Evolutionary conservation across 306 rosid genomes (phyloP).

Genomic region (Cucurbita argyrosperma): DNA sequence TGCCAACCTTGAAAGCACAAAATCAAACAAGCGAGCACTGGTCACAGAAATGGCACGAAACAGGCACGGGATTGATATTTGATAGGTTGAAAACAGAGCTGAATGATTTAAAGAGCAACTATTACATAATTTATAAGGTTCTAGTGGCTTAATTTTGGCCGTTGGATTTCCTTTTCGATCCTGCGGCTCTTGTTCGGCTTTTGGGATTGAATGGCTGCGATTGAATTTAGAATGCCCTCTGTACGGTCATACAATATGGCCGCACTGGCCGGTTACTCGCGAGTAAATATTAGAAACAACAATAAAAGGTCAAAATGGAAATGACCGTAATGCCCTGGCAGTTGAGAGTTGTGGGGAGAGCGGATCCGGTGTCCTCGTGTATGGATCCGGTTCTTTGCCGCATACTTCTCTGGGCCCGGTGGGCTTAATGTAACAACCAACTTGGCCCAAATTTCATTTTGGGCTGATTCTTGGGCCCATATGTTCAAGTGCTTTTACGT

Average conservation of each 20-base stretch:
- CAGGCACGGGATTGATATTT: not conserved
- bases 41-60: slow-evolving; percentile 5
- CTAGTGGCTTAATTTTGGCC: slow-evolving; percentile 13
- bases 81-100: not conserved
- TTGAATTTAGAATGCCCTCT: not conserved
- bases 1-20: slow-evolving; percentile 11
- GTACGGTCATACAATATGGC: not conserved
- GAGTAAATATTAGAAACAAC: not conserved
- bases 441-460: not conserved
- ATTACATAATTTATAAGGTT: slow-evolving; percentile 13
- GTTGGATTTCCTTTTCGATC: slow-evolving; percentile 17
- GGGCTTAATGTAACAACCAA: not conserved
- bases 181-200: not conserved
- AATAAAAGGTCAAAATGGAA: not conserved
- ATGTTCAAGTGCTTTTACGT: not conserved
- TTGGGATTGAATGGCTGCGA: slow-evolving; percentile 1
- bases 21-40: not conserved
- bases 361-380: not conserved
- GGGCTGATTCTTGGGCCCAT: not conserved
- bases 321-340: not conserved
- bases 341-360: not conserved
- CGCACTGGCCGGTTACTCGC: not conserved
- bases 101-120: slow-evolving; percentile 16
- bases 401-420: not conserved
- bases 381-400: not conserved